Base-by-base conservation (phyloP, 495 filamentous ascomycete species). In the Talaromyces liani region DNA sequence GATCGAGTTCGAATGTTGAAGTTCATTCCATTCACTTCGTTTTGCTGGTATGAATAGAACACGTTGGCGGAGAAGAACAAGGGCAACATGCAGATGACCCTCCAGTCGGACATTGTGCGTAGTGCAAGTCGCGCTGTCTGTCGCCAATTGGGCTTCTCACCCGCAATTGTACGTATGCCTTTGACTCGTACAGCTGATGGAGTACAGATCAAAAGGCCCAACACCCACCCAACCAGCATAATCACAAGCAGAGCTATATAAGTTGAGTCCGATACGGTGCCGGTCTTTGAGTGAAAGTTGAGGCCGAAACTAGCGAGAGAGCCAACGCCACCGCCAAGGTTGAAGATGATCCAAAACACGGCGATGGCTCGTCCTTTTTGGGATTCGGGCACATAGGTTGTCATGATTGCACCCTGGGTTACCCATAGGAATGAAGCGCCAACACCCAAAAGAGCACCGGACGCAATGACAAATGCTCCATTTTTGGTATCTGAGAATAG, bases 1-100 rank as follows among this genome's bases (percentile, higher is more conserved):
- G 82, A 73, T 51, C 81, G 74, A 0, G 78, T 75, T 31, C 78
- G 72, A 63, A 80, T 75, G 58, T 80, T 75, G 68, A 89, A 80
- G 10, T 71, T 77, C 67, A 79, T 69, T 5, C 72, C 70, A 62
- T 80, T 82, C 34, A 81, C 76, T 27, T 82, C 85, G 61, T 84
- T 84, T 70, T 86, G 84, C 67, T 87, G 85, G 69, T 91, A 85
- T 4, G 88, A 90, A 74, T 91, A 91, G 76, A 93, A 93, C 69
- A 86, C 87, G 66, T 93, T 93, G 69, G 88, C 90, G 24, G 84
- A 76, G 66, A 79, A 79, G 72, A 84, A 84, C 41, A 83, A 71
- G 1, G 82, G 82, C 25, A 83, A 65, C 68, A 84, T 77, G 53
- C 75, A 78, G 31, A 81, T 41, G 18, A 81, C 75, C 16, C 75